Percentiles rank a stretch among this genome's conserved stretches.
Evolutionary conservation across 768 basidiomycete genomes (phyloP).

Genomic region (Suillus placidus): DNA sequence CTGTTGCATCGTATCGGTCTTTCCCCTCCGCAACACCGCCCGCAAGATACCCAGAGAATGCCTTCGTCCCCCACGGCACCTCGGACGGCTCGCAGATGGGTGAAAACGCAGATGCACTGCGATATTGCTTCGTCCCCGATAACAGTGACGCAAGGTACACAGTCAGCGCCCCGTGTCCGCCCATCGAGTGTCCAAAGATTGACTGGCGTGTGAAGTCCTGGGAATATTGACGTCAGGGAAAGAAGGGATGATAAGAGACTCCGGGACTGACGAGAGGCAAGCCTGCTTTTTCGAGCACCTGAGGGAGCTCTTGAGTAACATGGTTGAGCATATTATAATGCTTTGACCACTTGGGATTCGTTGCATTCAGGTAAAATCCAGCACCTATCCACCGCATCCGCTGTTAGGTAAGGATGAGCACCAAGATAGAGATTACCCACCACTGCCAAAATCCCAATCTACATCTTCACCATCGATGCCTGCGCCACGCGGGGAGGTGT

Average conservation of each 20-base stretch:
- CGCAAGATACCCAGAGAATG: constrained; percentile 82
- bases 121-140: constrained; percentile 62
- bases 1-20: constrained; percentile 79
- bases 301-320: constrained; percentile 82
- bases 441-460: constrained; percentile 91
- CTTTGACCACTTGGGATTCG: constrained; percentile 66
- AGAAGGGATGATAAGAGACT: constrained; percentile 3
- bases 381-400: constrained; percentile 48
- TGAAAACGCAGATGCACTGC: constrained; percentile 88
- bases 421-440: constrained; percentile 34
- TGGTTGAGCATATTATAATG: constrained; percentile 91
- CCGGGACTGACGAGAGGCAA: constrained; percentile 70
- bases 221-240: background rate
- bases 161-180: constrained; percentile 92
- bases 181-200: constrained; percentile 97
- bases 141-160: constrained; percentile 76
- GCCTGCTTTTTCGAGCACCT: constrained; percentile 69
- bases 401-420: background rate
- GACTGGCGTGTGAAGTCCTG: constrained; percentile 85
- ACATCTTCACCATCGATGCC: constrained; percentile 78
- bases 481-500: constrained; percentile 94
- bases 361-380: constrained; percentile 96
- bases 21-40: constrained; percentile 79
- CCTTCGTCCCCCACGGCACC: constrained; percentile 91
- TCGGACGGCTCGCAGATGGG: constrained; percentile 85